Percentiles rank a stretch among this genome's conserved stretches.
phyloP scores from a whole-genome alignment of 352 stramenopile genomes.

The Phytophthora parvispora region DNA sequence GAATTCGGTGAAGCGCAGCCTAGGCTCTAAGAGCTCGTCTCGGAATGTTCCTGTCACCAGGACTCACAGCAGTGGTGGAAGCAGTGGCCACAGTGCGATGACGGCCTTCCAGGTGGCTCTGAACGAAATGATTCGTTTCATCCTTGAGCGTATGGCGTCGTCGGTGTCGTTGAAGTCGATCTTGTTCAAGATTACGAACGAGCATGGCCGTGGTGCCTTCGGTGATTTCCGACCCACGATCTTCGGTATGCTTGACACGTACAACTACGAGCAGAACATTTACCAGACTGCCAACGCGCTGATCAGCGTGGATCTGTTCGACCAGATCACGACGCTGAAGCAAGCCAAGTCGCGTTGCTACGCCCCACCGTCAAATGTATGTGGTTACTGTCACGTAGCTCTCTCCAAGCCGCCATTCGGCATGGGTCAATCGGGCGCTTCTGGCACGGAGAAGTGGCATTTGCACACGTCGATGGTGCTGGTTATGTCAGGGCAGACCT shows the following conservation, averaged over 20 bases:
- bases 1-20: conserved; percentile 90
- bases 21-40: conserved; percentile 78
- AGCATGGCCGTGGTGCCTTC: conserved; percentile 94
- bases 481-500: conserved; percentile 79
- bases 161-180: conserved; percentile 95
- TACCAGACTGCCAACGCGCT: conserved; percentile 89
- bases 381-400: conserved; percentile 84
- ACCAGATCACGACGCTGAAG: conserved; percentile 87
- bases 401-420: conserved; percentile 88
- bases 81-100: conserved; percentile 69
- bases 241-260: conserved; percentile 95
- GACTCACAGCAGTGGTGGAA: conserved; percentile 56
- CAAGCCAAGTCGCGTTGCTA: conserved; percentile 79
- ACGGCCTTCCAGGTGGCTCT: conserved; percentile 92
- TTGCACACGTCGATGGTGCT: conserved; percentile 88
- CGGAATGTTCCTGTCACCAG: conserved; percentile 54
- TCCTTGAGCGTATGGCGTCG: conserved; percentile 95
- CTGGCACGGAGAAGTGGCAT: conserved; percentile 85
- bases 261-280: conserved; percentile 93
- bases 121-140: conserved; percentile 94
- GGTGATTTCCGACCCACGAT: conserved; percentile 96
- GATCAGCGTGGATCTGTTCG: conserved; percentile 86
- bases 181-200: conserved; percentile 96
- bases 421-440: conserved; percentile 79
- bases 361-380: conserved; percentile 78